Percentiles rank a stretch among this genome's conserved stretches.
These are phyloP conservation scores for Cadophora sp. DNA, from an alignment of 2,329 filamentous ascomycete genomes.

Conservation along the genomic window DNA sequence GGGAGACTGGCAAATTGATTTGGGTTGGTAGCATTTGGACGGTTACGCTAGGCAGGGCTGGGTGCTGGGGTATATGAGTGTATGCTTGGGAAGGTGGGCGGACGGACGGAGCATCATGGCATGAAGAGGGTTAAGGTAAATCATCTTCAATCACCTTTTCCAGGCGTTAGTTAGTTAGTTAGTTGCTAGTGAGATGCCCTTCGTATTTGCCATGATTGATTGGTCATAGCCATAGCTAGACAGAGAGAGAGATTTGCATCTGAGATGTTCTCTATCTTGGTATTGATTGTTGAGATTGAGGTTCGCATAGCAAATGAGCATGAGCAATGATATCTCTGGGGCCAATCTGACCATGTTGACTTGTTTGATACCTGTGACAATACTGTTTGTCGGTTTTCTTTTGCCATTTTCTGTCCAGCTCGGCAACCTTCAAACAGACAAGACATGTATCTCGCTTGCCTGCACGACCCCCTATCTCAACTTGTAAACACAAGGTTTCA, in stretches of 20 bases:
- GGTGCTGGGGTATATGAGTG: conserved; percentile 4
- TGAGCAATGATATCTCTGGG: neutral
- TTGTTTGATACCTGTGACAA: neutral
- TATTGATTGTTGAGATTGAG: neutral
- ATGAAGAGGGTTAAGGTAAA: conserved; percentile 25
- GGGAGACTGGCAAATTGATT: conserved; percentile 17
- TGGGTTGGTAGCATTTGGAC: neutral
- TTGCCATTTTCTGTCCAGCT: neutral
- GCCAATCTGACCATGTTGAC: neutral
- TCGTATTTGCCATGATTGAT: neutral
- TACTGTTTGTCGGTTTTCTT: neutral
- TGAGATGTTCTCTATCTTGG: neutral
- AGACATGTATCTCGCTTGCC: neutral
- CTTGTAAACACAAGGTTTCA: conserved; percentile 98
- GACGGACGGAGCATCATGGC: conserved; percentile 31
- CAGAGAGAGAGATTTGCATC: conserved; percentile 3
- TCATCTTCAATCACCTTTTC: neutral
- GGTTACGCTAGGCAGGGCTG: neutral
- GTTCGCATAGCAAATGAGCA: conserved; percentile 6
- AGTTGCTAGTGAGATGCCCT: neutral
- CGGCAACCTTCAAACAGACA: neutral
- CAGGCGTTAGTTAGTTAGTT: neutral
- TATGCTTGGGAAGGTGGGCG: neutral
- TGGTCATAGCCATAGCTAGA: neutral
- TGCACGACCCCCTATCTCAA: conserved; percentile 58